phyloP scores from a whole-genome alignment of 805 yeast species.

The Saturnispora zaruensis region DNA sequence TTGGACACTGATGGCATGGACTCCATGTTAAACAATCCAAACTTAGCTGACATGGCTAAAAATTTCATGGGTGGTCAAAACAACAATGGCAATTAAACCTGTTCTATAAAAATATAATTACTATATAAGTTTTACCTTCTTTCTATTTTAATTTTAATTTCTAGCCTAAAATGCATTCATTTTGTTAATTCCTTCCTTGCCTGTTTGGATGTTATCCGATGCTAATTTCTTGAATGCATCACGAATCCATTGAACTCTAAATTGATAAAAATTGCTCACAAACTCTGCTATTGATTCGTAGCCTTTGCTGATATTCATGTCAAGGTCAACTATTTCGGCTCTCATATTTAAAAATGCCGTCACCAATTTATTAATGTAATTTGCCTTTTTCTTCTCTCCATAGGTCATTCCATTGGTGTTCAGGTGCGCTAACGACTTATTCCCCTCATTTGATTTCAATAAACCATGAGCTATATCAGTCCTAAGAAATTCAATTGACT shows the following conservation, averaged over 20 bases:
- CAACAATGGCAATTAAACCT: slow-evolving; percentile 15
- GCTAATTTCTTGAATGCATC: slow-evolving; percentile 32
- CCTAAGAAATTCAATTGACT: slow-evolving; percentile 3
- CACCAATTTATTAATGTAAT: slow-evolving; percentile 37
- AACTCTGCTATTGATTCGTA: slow-evolving; percentile 61
- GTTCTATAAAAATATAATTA: not conserved
- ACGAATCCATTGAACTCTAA: slow-evolving; percentile 35
- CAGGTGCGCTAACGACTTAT: not conserved
- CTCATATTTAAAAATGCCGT: slow-evolving; percentile 34
- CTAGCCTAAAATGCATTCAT: not conserved
- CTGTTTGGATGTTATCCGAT: slow-evolving; percentile 15
- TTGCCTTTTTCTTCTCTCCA: slow-evolving; percentile 44
- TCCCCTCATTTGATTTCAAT: slow-evolving; percentile 5
- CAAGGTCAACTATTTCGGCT: slow-evolving; percentile 35
- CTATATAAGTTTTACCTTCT: not conserved
- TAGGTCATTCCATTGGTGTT: slow-evolving; percentile 18
- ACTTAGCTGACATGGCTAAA: slow-evolving; percentile 61
- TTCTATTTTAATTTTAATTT: not conserved
- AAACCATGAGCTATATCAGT: not conserved
- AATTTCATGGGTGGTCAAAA: slow-evolving; percentile 47
- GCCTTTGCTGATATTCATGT: slow-evolving; percentile 38
- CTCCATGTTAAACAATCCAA: slow-evolving; percentile 75
- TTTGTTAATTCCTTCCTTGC: not conserved
- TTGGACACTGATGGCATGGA: slow-evolving; percentile 54
- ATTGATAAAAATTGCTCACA: slow-evolving; percentile 48